Conservation (phyloP, 2,329 filamentous ascomycete species). For the Fusarium lyarnte region DNA sequence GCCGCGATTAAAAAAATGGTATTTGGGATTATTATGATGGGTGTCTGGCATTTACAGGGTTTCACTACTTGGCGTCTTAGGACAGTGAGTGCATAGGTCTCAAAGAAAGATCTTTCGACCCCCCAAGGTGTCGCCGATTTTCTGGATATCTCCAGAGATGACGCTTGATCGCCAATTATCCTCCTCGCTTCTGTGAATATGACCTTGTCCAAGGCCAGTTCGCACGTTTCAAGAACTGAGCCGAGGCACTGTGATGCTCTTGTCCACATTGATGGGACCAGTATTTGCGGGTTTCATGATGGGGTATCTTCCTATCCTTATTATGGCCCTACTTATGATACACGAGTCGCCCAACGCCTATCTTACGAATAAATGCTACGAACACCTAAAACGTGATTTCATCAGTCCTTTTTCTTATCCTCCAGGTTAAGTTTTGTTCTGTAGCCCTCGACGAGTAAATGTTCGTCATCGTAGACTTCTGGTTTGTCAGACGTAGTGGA, state of each 20-base stretch:
- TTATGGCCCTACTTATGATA: slow-evolving; percentile 15
- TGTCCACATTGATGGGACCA: not conserved
- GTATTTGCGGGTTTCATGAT: not conserved
- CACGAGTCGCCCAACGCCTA: slow-evolving; percentile 28
- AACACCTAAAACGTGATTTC: not conserved
- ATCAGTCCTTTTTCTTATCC: slow-evolving; percentile 11
- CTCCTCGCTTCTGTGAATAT: slow-evolving; percentile 43
- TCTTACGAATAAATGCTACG: not conserved
- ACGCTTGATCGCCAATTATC: slow-evolving; percentile 89
- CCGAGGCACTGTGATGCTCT: not conserved
- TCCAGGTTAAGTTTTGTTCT: slow-evolving; percentile 49
- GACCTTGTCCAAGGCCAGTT: slow-evolving; percentile 39
- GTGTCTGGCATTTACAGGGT: slow-evolving; percentile 57
- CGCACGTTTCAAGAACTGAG: slow-evolving; percentile 21
- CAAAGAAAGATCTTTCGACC: slow-evolving; percentile 67
- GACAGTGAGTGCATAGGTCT: slow-evolving; percentile 69
- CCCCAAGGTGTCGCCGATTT: slow-evolving; percentile 92
- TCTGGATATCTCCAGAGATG: slow-evolving; percentile 67
- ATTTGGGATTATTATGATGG: slow-evolving; percentile 49
- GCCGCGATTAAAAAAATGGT: slow-evolving; percentile 50
- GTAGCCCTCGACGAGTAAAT: slow-evolving; percentile 63
- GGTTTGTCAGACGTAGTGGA: slow-evolving; percentile 33
- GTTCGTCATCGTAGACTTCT: slow-evolving; percentile 49
- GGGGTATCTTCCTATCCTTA: slow-evolving; percentile 28
- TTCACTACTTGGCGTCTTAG: slow-evolving; percentile 64